Evolutionary conservation across 371 early-diverging fungal genomes (phyloP).

Genomic region (Phascolomyces articulosus): DNA sequence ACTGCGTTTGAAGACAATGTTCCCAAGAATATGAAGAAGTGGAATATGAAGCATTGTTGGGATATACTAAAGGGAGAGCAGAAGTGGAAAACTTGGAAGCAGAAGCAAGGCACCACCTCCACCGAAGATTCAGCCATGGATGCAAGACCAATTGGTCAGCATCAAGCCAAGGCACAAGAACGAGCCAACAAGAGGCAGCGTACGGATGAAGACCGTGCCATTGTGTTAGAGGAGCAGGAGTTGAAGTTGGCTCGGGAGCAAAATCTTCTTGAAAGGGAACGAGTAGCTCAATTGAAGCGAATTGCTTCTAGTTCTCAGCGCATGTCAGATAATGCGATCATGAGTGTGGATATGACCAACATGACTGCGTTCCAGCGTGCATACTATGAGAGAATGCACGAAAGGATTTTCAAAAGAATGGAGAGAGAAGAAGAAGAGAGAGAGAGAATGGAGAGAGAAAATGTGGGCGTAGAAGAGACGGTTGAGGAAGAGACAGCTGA

Average conservation of each 20-base stretch:
- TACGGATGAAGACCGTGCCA: background rate
- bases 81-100: background rate
- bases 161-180: background rate
- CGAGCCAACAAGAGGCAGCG: background rate
- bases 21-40: background rate
- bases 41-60: background rate
- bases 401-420: background rate
- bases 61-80: background rate
- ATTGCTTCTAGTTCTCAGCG: background rate
- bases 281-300: background rate
- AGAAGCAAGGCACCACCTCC: background rate
- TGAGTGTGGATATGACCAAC: background rate
- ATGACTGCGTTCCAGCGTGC: background rate
- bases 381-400: background rate
- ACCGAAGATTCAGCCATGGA: background rate
- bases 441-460: background rate
- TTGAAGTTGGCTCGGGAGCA: background rate
- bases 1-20: background rate
- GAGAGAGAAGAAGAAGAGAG: background rate
- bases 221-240: background rate
- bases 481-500: too few relatives aligned
- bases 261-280: background rate
- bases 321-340: background rate
- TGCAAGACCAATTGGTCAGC: background rate
- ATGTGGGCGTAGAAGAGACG: background rate